Evolutionary conservation across 225 moss, liverwort and hornwort genomes (phyloP).

Genomic region (Ulota crispa): DNA sequence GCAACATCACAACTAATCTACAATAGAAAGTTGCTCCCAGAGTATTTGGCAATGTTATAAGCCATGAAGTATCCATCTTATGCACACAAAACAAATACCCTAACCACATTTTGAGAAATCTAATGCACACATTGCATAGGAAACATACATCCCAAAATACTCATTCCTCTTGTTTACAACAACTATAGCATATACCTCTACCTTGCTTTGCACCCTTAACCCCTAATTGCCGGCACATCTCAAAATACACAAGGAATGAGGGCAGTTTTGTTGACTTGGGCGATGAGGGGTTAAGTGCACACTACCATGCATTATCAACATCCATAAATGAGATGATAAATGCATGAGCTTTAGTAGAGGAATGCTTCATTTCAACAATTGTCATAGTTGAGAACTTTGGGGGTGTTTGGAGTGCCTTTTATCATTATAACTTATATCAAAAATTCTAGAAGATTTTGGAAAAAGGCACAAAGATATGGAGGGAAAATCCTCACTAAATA

Average conservation of each 20-base stretch:
- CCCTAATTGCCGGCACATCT: no score
- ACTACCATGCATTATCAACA: slow-evolving; percentile 30
- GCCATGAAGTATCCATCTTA: not conserved
- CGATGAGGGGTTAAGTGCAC: no score
- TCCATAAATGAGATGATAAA: slow-evolving; percentile 16
- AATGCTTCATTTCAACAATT: slow-evolving; percentile 25
- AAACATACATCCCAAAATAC: not conserved
- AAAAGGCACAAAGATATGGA: no score
- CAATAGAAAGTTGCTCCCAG: not conserved
- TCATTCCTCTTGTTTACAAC: slow-evolving; percentile 56
- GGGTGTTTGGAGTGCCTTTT: no score
- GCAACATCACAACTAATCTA: not conserved
- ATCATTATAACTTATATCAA: no score
- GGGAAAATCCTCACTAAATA: no score
- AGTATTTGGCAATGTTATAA: not conserved
- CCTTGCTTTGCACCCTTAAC: slow-evolving; percentile 55
- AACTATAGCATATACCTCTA: slow-evolving; percentile 52
- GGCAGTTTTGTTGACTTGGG: no score
- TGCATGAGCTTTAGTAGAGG: slow-evolving; percentile 22
- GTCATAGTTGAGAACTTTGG: not conserved
- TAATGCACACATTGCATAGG: not conserved
- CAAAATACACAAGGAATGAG: no score
- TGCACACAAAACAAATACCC: not conserved
- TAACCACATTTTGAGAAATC: not conserved
- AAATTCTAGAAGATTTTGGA: no score